Evolutionary conservation across 164 flowering plant species (phyloP).

Genomic region (Houttuynia cordata): DNA sequence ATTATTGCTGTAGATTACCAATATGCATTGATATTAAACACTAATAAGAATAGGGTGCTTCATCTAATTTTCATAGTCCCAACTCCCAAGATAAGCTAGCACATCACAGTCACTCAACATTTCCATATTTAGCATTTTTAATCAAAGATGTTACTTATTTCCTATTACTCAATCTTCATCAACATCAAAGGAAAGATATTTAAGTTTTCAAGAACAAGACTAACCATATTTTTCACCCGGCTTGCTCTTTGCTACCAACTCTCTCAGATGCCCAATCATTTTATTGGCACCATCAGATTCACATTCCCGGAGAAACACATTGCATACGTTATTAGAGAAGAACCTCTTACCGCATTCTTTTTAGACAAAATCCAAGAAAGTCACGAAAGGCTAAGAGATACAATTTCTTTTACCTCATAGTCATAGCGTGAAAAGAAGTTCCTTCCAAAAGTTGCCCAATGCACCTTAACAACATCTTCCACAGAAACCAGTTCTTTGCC

Average conservation of each 20-base stretch:
- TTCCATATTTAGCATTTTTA: no score
- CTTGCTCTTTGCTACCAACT: slow-evolving; percentile 59
- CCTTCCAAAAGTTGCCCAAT: slow-evolving; percentile 95
- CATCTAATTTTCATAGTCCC: no score
- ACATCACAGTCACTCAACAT: no score
- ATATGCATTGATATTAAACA: no score
- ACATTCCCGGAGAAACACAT: slow-evolving; percentile 56
- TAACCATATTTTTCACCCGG: slow-evolving; percentile 76
- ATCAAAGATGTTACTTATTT: no score
- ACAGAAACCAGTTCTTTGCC: slow-evolving; percentile 87
- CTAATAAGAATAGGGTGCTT: no score
- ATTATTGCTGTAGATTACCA: no score
- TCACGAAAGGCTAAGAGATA: no score
- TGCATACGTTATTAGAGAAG: background rate
- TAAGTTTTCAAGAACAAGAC: slow-evolving; percentile 7
- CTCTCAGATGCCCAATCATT: slow-evolving; percentile 80
- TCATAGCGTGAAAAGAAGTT: slow-evolving; percentile 98
- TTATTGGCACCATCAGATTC: slow-evolving; percentile 94
- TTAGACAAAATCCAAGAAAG: background rate
- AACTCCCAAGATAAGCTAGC: no score
- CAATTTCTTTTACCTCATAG: slow-evolving; percentile 55
- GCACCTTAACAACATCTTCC: slow-evolving; percentile 72
- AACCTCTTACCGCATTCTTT: background rate
- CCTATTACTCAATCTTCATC: background rate
- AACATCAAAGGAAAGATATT: background rate